Percentiles rank a stretch among this genome's conserved stretches.
These are phyloP conservation scores for Chrysosporium queenslandicum DNA, from an alignment of 2,329 filamentous ascomycete species.

Conservation along the genomic window DNA sequence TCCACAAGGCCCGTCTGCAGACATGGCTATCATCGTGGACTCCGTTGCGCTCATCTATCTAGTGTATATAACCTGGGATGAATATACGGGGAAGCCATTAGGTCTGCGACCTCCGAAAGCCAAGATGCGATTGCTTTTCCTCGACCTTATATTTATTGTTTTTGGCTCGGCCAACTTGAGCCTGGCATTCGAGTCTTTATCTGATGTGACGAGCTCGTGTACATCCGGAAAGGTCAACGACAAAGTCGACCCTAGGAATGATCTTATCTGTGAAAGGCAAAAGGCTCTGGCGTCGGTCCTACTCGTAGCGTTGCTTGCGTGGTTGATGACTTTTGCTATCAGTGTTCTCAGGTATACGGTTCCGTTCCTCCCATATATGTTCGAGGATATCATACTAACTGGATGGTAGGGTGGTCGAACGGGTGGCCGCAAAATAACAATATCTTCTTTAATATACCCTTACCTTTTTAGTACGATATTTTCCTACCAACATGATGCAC, in stretches of 20 bases:
- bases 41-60: slow-evolving; percentile 82
- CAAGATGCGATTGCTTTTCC: slow-evolving; percentile 79
- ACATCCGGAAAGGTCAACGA: slow-evolving; percentile 38
- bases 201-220: slow-evolving; percentile 51
- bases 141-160: slow-evolving; percentile 93
- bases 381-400: too few species aligned
- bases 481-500: neutral
- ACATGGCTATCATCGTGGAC: slow-evolving; percentile 84
- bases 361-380: too few species aligned
- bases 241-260: slow-evolving; percentile 26
- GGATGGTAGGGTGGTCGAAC: slow-evolving; percentile 16
- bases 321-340: slow-evolving; percentile 80
- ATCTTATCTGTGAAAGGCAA: slow-evolving; percentile 51
- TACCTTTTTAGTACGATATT: neutral
- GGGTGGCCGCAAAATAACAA: slow-evolving; percentile 14
- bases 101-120: slow-evolving; percentile 72
- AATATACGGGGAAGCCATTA: slow-evolving; percentile 88
- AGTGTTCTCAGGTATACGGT: slow-evolving; percentile 32
- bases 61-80: slow-evolving; percentile 87
- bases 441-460: neutral
- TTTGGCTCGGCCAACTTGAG: slow-evolving; percentile 91
- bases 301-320: slow-evolving; percentile 72
- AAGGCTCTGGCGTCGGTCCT: slow-evolving; percentile 68
- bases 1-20: slow-evolving; percentile 61
- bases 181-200: slow-evolving; percentile 75